Base-by-base conservation (phyloP, 495 filamentous ascomycete genomes). In the Rhypophila decipiens region DNA sequence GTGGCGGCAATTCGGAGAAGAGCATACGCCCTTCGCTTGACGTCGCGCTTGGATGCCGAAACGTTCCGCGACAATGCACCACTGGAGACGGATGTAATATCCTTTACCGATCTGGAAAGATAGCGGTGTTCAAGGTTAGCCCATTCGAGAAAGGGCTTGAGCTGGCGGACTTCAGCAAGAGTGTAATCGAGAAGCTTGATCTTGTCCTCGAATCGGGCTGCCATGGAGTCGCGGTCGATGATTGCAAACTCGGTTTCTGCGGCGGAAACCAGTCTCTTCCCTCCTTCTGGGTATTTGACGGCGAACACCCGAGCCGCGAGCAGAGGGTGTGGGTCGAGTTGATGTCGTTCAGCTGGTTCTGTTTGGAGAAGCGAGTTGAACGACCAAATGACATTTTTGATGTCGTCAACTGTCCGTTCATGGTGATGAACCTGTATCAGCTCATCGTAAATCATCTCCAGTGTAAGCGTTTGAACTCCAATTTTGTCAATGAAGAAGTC, bases 131-230 rank as follows among this genome's bases (percentile, higher is more conserved):
- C 52, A 2, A 72, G 53, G 2, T 53, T 41, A 11, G 60, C 38
- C 59, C 65, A 69, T 23, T 49, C 35, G 2, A 74, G 38, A 35
- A 76, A 65, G 2, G 66, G 60, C 31, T 44, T 22, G 19, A 76
- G 46, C 1, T 33, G 39, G 11, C 24, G 50, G 5, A 72, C 42
- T 8, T 76, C 65, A 35, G 67, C 57, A 7, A 64, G 18, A 21
- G 23, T 46, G 44, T 64, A 76, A 49, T 73, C 68, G 12, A 74
- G 56, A 10, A 70, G 18, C 24, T 62, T 65, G 17, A 57, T 56
- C 24, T 44, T 53, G 12, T 18, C 49, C 4, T 29, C 29, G 27
- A 73, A 75, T 8, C 42, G 39, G 18, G 56, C 44, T 2, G 39
- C 33, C 1, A 70, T 59, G 2, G 47, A 42, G 23, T 63, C 51